Percentiles rank a stretch among this genome's conserved stretches.
phyloP scores from a whole-genome alignment of 2,329 filamentous ascomycete genomes.

The Chaetomium globosum region DNA sequence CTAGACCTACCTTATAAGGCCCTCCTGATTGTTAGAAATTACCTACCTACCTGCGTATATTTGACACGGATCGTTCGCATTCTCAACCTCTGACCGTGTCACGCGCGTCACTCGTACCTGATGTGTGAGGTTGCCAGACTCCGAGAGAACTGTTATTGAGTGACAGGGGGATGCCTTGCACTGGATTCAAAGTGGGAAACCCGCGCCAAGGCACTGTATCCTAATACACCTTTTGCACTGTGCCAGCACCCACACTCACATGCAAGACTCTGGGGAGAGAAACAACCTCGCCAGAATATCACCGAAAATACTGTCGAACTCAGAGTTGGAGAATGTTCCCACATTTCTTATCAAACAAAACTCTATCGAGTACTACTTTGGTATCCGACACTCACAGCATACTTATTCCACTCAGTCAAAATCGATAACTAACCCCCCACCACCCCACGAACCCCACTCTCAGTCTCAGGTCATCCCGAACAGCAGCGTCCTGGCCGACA shows the following conservation, averaged over 20 bases:
- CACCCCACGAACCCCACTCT: background rate
- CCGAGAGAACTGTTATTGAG: background rate
- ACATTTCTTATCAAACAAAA: conserved; percentile 2
- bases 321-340: background rate
- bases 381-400: background rate
- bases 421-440: conserved; percentile 10
- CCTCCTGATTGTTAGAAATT: background rate
- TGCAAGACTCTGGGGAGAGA: background rate
- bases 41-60: background rate
- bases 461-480: background rate
- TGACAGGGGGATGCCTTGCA: background rate
- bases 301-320: background rate
- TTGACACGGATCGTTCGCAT: background rate
- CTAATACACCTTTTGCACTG: background rate
- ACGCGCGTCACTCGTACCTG: background rate
- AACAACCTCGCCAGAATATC: background rate
- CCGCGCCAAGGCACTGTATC: background rate
- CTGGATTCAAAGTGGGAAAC: background rate
- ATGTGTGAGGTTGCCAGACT: background rate
- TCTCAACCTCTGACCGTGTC: background rate
- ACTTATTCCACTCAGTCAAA: background rate
- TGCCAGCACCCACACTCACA: background rate
- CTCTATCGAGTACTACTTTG: background rate
- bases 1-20: background rate
- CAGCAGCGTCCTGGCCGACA: background rate